Base-by-base conservation (phyloP, 306 rosid species). In the Gastrolobium villosum region DNA sequence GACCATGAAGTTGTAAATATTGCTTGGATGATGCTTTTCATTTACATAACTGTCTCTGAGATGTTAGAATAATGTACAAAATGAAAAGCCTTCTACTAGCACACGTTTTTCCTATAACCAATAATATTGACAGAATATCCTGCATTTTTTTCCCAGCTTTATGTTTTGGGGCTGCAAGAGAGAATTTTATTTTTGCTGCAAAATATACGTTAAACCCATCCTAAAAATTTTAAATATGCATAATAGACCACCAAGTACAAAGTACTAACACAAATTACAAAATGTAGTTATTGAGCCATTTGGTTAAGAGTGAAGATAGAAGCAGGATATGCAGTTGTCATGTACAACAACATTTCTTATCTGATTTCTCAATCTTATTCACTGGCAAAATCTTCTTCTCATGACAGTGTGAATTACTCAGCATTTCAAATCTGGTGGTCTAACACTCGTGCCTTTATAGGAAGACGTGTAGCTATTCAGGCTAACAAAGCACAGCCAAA, bases 1-100 rank as follows among this genome's bases (percentile, higher is more conserved):
- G 48, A 64, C 35, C 34, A 15, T 64, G 50, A 55, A 62, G 50
- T 37, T 75, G 50, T 49, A 49, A 75, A 49, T 26, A 49, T 32
- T 46, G 79, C 40, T 75, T 75, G 72, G 48, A 72, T 57, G 32
- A 37, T 52, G 63, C 14, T 50, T 36, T 71, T 70, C 79, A 48
- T 74, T 70, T 32, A 45, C 7, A 74, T 3, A 14, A 32, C 35
- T 40, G 55, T n/a, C n/a, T 45, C 15, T 32, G 68, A 59, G 35
- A 10, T 7, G 69, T 57, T 59, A 40, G 31, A 62, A 75, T 62
- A 20, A 63, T 49, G 72, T 62, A 20, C 39, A 63, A 63, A 75
- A 62, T 46, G 41, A 15, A 46, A 46, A 35, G 54, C 26, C 52
- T 36, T 61, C 5, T 74, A 20, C 26, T 20, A 20, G 26, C 26